Evolutionary conservation across 2,329 filamentous ascomycete genomes (phyloP), one percentile per base, ranked within the genome.

Genomic region (Plectosphaerella plurivora): DNA sequence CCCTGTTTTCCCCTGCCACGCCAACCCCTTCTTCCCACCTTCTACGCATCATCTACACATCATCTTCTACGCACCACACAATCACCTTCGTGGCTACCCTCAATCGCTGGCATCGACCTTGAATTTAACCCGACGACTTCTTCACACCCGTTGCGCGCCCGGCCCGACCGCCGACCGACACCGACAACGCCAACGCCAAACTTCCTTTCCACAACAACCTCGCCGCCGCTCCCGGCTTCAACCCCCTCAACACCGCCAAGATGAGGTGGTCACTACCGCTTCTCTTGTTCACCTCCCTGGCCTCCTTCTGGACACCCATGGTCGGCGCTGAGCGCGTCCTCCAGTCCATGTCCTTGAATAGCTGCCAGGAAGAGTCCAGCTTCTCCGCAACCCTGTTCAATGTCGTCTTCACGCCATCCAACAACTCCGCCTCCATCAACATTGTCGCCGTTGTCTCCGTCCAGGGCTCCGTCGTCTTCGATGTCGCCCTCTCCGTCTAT

Each of bases 331-430:
- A 83, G 63, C 79, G 78, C 57, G 76, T 90, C 64, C 88, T 97
- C 64, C 78, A 86, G 63, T 94, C 92, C 51, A 88, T 82, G 65
- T 95, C 92, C 22, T 81, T 97, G 61, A 91, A 89, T 70, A 81
- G 87, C 47, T 97, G 92, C 72, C 88, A 91, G 77, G 76, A 84
- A 53, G 86, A 93, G 70, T 93, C 89, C 28, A 86, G 85, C 65
- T 95, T 97, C 71, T 88, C 89, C 4, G 91, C 92, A 62, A 91
- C 87, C 60, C 80, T 94, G 53, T 96, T 97, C 82, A 87, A 94
- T 61, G 88, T 96, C 68, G 75, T 83, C 58, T 90, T 89, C 71
- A 90, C 86, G 2, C 87, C 89, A 42, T 74, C 79, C 67, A 95
- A 96, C 72, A 79, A 79, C 61, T 86, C 84, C 33, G 77, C 93